Percentiles rank a stretch among this genome's conserved stretches.
Evolutionary conservation across 2,329 filamentous ascomycete species (phyloP).

Genomic region (Beauveria rudraprayagi): DNA sequence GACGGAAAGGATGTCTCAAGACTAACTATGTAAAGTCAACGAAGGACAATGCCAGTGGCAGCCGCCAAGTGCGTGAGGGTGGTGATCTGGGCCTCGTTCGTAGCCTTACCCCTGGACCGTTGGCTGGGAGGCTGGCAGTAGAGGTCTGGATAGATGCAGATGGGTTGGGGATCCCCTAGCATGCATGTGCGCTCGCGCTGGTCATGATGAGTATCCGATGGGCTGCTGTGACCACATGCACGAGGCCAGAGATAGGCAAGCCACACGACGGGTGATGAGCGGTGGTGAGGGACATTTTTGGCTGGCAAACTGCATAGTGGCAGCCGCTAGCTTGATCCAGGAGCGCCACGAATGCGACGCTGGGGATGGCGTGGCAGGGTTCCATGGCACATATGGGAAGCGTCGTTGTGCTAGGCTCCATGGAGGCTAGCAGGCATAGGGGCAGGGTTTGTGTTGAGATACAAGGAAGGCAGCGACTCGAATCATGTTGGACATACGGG

Average conservation of each 20-base stretch:
- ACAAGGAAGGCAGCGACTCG: background rate
- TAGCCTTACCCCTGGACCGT: conserved; percentile 4
- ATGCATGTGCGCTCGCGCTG: background rate
- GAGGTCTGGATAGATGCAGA: background rate
- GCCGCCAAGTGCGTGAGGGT: background rate
- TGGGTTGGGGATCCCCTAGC: background rate
- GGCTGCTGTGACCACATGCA: background rate
- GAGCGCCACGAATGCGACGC: background rate
- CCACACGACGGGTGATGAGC: conserved; percentile 1
- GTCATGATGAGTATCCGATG: background rate
- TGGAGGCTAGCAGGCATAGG: background rate
- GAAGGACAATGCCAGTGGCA: background rate
- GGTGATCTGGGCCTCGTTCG: background rate
- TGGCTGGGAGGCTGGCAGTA: background rate
- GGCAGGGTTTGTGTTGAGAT: background rate
- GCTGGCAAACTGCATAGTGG: background rate
- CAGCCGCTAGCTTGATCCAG: background rate
- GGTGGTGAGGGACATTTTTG: background rate
- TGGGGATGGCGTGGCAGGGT: background rate
- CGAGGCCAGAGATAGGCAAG: background rate
- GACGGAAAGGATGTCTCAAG: background rate
- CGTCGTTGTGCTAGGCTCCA: background rate
- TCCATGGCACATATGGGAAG: background rate
- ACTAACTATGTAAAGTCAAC: background rate
- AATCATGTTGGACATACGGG: background rate